Base-by-base conservation (phyloP, 106 monocot genomes). In the Chionographis japonica region DNA sequence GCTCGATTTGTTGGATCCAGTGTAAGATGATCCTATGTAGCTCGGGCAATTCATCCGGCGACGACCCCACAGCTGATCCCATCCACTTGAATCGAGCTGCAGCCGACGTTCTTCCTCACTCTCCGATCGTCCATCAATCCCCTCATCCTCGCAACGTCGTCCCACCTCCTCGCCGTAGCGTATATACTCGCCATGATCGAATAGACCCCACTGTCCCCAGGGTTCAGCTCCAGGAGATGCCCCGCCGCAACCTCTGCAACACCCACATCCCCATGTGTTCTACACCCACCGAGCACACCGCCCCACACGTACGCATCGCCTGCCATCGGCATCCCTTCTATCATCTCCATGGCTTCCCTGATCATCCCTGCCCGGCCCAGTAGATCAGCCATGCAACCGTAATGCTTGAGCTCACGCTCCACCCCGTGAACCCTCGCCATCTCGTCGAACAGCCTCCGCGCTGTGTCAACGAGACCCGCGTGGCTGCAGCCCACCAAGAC, bases 351-450 rank as follows among this genome's bases (percentile, higher is more conserved):
- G 12, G 78, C 89, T 19, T 85, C 89, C 12, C 59, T 7, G 18
- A 90, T 80, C 57, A 90, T 37, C 56, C 89, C 90, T 0, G 85
- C 79, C 13, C 89, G 67, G 1, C 85, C 80, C 0, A 83, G 67
- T 54, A 90, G 52, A 62, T 85, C 89, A 0, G 83, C 73, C 89
- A 90, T 85, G 78, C 89, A 90, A 2, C 85, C 89, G 14, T 83
- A 85, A 14, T 90, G 89, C 74, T 90, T 90, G 52, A 86, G 77
- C 78, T 90, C 83, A 0, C 65, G 76, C 13, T 46, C 6, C 3
- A 90, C 80, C 0, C 77, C 76, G 5, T 80, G 66, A 35, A 68
- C 74, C 0, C 55, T 50, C 53, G 72, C 80, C 82, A 90, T 85
- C 60, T 77, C 77, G 6, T 57, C 60, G 20, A 90, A 90, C 12